Base-by-base conservation (phyloP, 1,139 yeast genomes). In the Pichia sp. region DNA sequence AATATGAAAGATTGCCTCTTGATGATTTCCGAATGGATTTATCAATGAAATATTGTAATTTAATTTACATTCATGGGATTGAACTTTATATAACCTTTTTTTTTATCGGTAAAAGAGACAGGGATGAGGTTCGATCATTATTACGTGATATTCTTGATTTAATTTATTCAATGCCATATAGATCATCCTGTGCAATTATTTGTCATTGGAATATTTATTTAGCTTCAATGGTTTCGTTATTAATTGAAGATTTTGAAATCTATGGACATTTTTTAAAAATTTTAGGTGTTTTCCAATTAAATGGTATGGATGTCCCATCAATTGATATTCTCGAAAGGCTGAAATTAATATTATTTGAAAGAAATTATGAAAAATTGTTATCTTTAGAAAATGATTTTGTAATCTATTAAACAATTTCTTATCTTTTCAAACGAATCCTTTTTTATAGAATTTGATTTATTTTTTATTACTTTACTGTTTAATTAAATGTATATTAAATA, bases 11-110 rank as follows among this genome's bases (percentile, higher is more conserved):
- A 26, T 7, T 43, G 5, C 48, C 52, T 1, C 28, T 50, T 4
- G 38, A 43, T n/a, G 58, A 56, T 40, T 50, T 49, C 26, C 43
- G 43, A 44, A 51, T 51, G 53, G 53, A 55, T 10, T 47, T 55
- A 32, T 48, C 58, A n/a, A 30, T 56, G 4, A 45, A 47, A 43
- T 50, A 54, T 28, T 42, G 54, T 35, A 47, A 47, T 8, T 11
- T 40, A n/a, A 27, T 56, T 11, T 43, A 40, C n/a, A 31, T 45
- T n/a, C 18, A 40, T 31, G 53, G 51, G 6, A 10, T 55, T 9
- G 43, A 51, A 18, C 18, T 56, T 3, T 55, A 40, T 38, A 27
- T 55, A 1, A 29, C 7, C 5, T 50, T 39, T 25, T 55, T 56
- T 29, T 52, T 55, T 35, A 45, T 52, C 29, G 51, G 56, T 5